Base-by-base conservation (phyloP, 495 filamentous ascomycete species). In the Parathielavia hyrcaniae region DNA sequence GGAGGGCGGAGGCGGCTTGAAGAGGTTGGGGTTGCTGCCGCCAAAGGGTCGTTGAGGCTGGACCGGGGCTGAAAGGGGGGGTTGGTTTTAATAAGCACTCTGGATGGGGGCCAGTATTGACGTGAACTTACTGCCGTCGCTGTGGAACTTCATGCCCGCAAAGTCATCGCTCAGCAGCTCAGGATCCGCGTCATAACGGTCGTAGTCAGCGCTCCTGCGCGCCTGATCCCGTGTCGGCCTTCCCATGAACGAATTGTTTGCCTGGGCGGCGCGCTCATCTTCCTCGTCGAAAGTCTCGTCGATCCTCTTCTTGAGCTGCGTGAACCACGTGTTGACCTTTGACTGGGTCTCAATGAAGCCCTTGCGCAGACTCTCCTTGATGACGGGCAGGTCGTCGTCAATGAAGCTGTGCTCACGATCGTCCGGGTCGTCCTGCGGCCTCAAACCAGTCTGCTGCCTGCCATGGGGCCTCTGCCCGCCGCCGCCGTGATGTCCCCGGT, bases 101-200 rank as follows among this genome's bases (percentile, higher is more conserved):
- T 30, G 26, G 26, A 30, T 30, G 26, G 26, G 26, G 26, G 6
- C 6, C 26, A 30, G 26, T 30, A n/a, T n/a, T n/a, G 30, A 30
- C 22, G 5, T 0, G 16, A n/a, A 90, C 86, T 80, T 86, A 82
- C 76, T 79, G 50, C 78, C 77, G 57, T 88, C 84, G 61, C 87
- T 84, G 57, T 84, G 83, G 61, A 98, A 75, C 64, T 93, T 87
- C 52, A 98, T 86, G 12, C 85, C 84, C 38, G 91, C 87, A 70
- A 98, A 97, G 59, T 97, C 91, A 66, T 96, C 93, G 51, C 84
- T 83, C 20, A 98, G 74, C 44, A 97, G 82, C 66, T 89, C 81
- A 23, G 91, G 95, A 68, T 98, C 93, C n/a, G 91, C 90, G 70
- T 98, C 93, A 65, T 98, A 98, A 41, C 90, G 87, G 59, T 88